Evolutionary conservation across 139 green algal genomes (phyloP), one percentile per base, ranked within the genome.

Genomic region (Chlorella sp.): DNA sequence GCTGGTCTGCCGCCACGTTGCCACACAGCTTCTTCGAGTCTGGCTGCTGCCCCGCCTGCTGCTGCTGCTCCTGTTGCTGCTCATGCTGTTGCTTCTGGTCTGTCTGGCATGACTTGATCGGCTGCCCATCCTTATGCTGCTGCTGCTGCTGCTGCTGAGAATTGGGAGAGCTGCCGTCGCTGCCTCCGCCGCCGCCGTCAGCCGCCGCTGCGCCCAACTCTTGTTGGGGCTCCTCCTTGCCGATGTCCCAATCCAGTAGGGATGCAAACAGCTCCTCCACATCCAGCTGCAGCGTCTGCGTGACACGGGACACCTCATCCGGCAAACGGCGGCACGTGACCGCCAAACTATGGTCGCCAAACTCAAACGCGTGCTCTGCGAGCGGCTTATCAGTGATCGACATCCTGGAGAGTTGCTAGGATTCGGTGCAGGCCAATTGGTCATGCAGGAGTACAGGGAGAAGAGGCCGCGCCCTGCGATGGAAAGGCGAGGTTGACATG

Each of bases 201-300:
- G 71, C 71, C 71, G 37, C 76, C 21, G 76, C 76, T 36, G 30
- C 32, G 76, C 37, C 19, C 16, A 36, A 3, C 37, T 24, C 39
- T 57, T 53, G 53, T n/a, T n/a, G 11, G 11, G 42, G 26, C 81
- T 42, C 81, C 32, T n/a, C 32, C 71, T 88, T 40, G 66, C 39
- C 42, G 16, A 28, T 83, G 71, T 71, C 85, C 85, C 85, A 89
- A 48, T 82, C 71, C 42, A 89, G 85, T 22, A 89, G 69, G 12
- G 37, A 73, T 5, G 85, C 69, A 53, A 83, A 82, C 48, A 89
- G 71, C 71, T 89, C 85, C 21, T 89, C 85, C 21, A 89, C 85
- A 79, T 89, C 85, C 32, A 89, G 85, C 69, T 89, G 85, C 32
- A 89, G 85, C 32, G 85, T 89, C 42, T 89, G 85, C n/a, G 85